phyloP scores from a whole-genome alignment of 164 flowering plant species.

The Stephania japonica region DNA sequence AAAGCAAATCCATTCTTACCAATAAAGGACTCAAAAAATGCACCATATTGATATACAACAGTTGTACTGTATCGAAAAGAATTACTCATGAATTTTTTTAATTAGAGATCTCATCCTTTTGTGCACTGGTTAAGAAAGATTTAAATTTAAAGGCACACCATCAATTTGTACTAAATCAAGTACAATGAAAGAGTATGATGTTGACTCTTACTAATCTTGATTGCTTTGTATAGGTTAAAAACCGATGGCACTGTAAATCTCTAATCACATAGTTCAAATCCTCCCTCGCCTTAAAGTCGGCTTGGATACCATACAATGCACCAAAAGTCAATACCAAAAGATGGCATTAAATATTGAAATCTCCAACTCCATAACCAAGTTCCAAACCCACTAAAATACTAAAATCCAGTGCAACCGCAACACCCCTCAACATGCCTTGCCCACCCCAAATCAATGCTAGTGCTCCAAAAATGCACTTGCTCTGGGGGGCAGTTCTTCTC shows the following conservation, averaged over 20 bases:
- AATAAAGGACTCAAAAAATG: too few relatives aligned
- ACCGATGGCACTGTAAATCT: background rate
- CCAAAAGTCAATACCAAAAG: background rate
- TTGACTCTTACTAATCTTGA: too few relatives aligned
- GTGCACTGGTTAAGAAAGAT: too few relatives aligned
- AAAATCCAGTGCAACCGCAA: background rate
- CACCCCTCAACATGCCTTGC: background rate
- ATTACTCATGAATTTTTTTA: too few relatives aligned
- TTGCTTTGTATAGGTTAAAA: too few relatives aligned
- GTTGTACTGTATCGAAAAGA: too few relatives aligned
- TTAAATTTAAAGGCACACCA: too few relatives aligned
- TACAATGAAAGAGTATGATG: too few relatives aligned
- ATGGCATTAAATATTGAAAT: background rate
- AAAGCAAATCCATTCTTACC: too few relatives aligned
- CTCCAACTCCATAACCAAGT: background rate
- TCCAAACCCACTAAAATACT: background rate
- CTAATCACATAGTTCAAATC: background rate
- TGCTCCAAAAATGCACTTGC: background rate
- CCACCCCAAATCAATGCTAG: background rate
- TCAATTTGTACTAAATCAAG: too few relatives aligned
- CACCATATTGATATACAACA: too few relatives aligned
- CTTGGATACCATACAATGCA: background rate
- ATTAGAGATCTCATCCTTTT: too few relatives aligned
- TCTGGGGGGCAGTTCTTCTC: background rate
- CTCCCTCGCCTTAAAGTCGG: background rate